Conservation (phyloP, 2,329 filamentous ascomycete genomes). For the Cordyceps fumosorosea region DNA sequence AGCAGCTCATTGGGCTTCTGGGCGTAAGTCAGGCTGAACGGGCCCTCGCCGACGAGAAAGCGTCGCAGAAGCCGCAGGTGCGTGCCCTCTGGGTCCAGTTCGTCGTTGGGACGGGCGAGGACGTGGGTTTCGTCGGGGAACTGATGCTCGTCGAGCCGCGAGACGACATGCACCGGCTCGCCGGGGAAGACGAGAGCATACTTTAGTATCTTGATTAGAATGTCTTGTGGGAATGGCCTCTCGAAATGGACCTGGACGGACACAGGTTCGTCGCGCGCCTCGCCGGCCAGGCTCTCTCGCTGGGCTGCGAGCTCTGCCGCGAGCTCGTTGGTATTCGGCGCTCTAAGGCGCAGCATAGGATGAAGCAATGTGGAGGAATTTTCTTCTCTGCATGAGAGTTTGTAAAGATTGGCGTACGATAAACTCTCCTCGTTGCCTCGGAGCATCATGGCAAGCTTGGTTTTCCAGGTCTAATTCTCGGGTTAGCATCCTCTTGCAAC, state of each 20-base stretch:
- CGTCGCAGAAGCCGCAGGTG: constrained; percentile 24
- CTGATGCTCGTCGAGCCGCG: constrained; percentile 33
- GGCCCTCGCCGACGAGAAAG: constrained; percentile 31
- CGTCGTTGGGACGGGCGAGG: constrained; percentile 5
- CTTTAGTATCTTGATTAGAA: constrained; percentile 31
- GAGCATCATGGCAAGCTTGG: neutral
- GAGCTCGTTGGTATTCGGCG: neutral
- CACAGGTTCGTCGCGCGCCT: neutral
- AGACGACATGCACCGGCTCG: constrained; percentile 34
- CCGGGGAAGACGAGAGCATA: constrained; percentile 28
- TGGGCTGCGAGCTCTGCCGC: neutral
- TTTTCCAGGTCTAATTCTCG: neutral
- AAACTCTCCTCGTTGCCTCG: neutral
- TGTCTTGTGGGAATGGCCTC: neutral
- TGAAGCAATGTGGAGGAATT: constrained; percentile 19
- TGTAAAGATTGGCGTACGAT: constrained; percentile 16
- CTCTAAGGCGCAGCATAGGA: neutral
- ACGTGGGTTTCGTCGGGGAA: neutral
- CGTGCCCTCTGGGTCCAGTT: neutral
- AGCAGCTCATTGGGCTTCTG: constrained; percentile 31
- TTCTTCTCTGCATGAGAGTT: constrained; percentile 27
- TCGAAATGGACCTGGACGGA: neutral
- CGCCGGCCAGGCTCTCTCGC: too few species aligned
- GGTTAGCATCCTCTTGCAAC: neutral
- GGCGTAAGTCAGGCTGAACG: constrained; percentile 27